phyloP scores from a whole-genome alignment of 495 filamentous ascomycete species.

The Xylaria castorea region DNA sequence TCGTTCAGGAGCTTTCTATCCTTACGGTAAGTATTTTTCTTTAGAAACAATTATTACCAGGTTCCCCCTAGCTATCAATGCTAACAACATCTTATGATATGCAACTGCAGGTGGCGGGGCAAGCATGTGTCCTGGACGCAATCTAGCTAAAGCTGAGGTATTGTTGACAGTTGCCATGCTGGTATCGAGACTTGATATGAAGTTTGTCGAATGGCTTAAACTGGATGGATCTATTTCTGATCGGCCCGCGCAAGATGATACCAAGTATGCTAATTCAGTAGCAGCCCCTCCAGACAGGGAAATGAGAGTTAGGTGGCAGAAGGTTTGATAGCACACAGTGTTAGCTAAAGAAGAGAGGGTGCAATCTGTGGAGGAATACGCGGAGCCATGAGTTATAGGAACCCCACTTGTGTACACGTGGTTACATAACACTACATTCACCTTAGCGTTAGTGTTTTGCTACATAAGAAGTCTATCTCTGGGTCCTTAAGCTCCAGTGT shows the following conservation, averaged over 20 bases:
- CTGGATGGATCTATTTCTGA: slow-evolving; percentile 33
- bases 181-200: slow-evolving; percentile 59
- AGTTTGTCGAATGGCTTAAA: slow-evolving; percentile 42
- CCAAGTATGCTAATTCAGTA: slow-evolving; percentile 23
- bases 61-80: no score
- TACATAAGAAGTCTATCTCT: background rate
- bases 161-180: slow-evolving; percentile 55
- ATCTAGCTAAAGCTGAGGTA: slow-evolving; percentile 54
- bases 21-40: slow-evolving; percentile 14
- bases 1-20: no score
- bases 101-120: slow-evolving; percentile 45
- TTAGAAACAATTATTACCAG: background rate
- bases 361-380: no score
- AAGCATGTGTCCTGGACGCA: slow-evolving; percentile 52
- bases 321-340: no score
- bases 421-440: no score
- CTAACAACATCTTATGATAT: no score
- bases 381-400: no score
- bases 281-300: slow-evolving; percentile 38
- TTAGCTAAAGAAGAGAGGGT: no score
- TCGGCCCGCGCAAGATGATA: slow-evolving; percentile 31
- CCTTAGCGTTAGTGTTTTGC: background rate
- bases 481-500: background rate
- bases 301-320: slow-evolving; percentile 38
- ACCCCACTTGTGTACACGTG: no score